Evolutionary conservation across 2,329 filamentous ascomycete species (phyloP), one percentile per base, ranked within the genome.

Genomic region (Colletotrichum brevisporum): DNA sequence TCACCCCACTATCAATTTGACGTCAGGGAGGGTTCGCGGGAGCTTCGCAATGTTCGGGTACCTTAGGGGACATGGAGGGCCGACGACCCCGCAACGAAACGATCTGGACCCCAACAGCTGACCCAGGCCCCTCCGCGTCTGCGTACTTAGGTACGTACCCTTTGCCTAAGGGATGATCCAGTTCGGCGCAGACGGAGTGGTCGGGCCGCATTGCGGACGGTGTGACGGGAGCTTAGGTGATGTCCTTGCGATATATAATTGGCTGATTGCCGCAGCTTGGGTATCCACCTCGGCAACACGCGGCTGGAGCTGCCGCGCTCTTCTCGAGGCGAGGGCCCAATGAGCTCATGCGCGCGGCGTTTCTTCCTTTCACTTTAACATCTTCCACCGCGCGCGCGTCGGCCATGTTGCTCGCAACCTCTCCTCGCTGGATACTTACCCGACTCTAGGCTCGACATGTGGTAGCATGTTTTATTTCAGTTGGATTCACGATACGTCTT

Each of bases 1-100:
- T 60, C 62, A 69, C 66, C 66, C 66, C 66, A 66, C 66, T 62
- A 69, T 66, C 21, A 39, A 66, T 61, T 69, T 69, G 66, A 69
- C 62, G 66, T 69, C 66, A 69, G 62, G 66, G 66, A 69, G 55
- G 65, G 31, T 36, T 36, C 31, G 31, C 41, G 41, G 41, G 41
- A 43, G 66, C 55, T 50, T 64, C 62, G 31, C 10, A 12, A 36
- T 24, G 31, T 36, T 36, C 31, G 31, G 31, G 31, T 36, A 36
- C 31, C 31, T 36, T 36, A 36, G 31, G 31, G 31, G 31, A 64
- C 54, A 24, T 57, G 55, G 65, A 51, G 50, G 51, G 59, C 66
- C 66, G 65, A 51, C 26, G 51, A 66, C 66, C 66, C 66, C 66
- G 66, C 66, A 66, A 59, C 26, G 51, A 27, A 60, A 59, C 26